Conservation (phyloP, 2,329 filamentous ascomycete genomes). For the Paecilomyces variotii region DNA sequence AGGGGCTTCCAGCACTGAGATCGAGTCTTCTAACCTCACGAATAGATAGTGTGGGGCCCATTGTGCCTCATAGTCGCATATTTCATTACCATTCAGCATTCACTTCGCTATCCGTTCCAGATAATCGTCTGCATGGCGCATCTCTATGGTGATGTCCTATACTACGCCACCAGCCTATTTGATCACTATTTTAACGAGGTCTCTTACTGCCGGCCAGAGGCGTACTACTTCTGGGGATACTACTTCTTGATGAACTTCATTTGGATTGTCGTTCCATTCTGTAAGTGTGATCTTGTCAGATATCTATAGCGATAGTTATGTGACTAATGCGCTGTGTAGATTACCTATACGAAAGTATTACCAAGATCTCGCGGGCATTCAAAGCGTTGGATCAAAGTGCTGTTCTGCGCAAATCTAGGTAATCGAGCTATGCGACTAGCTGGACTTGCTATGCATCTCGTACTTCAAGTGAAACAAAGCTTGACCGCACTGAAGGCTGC, state of each 20-base stretch:
- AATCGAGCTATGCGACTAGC: neutral
- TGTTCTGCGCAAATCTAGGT: neutral
- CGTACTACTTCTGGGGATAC: conserved; percentile 59
- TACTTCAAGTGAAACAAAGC: neutral
- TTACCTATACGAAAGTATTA: neutral
- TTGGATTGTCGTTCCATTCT: conserved; percentile 55
- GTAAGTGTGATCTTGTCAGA: conserved; percentile 32
- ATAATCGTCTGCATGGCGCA: conserved; percentile 55
- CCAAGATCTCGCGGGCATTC: neutral
- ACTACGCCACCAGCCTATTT: conserved; percentile 56
- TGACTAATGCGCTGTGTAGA: neutral
- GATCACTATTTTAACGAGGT: conserved; percentile 49
- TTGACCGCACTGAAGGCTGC: neutral
- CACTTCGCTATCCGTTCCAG: conserved; percentile 53
- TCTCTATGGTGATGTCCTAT: conserved; percentile 56
- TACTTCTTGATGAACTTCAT: conserved; percentile 60
- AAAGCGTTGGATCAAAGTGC: neutral
- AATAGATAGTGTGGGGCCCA: conserved; percentile 53
- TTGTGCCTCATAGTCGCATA: conserved; percentile 51
- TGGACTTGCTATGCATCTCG: neutral
- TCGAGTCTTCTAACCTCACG: neutral
- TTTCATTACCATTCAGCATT: conserved; percentile 46
- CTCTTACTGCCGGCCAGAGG: conserved; percentile 53
- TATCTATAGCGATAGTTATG: neutral
- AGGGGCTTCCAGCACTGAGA: neutral